Evolutionary conservation across 257 asterid species (phyloP), one percentile per base, ranked within the genome.

Genomic region (Gentiana dahurica): DNA sequence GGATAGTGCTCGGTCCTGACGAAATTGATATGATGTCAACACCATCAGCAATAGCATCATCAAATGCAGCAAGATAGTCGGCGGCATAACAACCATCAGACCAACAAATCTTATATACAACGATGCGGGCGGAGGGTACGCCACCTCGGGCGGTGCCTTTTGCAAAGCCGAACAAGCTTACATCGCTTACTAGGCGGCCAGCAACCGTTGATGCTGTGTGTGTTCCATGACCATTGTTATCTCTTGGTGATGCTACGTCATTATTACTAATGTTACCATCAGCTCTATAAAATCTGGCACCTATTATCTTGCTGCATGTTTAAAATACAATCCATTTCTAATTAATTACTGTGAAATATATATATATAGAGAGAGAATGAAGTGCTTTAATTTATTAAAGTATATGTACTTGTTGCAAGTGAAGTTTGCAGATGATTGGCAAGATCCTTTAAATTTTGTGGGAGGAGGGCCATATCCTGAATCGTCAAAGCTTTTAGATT

Each of bases 11-110:
- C 7, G 74, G 61, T 59, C 90, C 94, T 46, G 79, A 56, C 0
- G 94, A 84, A 46, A 84, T 73, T 0, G 87, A 84, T 48, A 84
- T 77, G 48, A 84, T 65, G 63, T 84, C 87, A 36, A 84, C 94
- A 37, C 90, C 85, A 49, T 84, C 94, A 1, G 89, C 87, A 12
- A 84, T 84, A 36, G 87, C 90, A 66, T 83, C 90, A 53, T 84
- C 90, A 34, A 84, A 84, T 36, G 85, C 94, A 63, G 78, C 78
- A 13, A 84, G 80, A 53, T 79, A 77, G 60, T 81, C 83, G 1
- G 91, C 78, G 12, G 54, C 81, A 0, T 63, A 68, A 65, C 85
- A 83, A 6, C 83, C 74, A 48, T 55, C 81, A 0, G 66, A 51
- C 24, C 24, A 24, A 24, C 24, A 24, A 24, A 24, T 24, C 24